These are phyloP conservation scores for Aspergillus neotritici DNA, from an alignment of 2,329 filamentous ascomycete genomes.

Conservation along the genomic window DNA sequence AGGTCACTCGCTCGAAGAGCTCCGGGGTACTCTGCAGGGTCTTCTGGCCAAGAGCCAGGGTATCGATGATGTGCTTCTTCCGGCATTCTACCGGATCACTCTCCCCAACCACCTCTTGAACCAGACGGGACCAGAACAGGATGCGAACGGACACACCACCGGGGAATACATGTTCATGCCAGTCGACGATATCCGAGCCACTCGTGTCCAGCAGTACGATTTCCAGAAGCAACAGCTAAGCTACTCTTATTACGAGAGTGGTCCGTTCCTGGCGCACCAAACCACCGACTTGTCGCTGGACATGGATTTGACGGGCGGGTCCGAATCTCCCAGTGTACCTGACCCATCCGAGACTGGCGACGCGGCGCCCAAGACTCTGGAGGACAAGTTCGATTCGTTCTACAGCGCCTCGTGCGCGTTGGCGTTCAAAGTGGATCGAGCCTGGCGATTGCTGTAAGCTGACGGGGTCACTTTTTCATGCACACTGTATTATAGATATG, in stretches of 20 bases:
- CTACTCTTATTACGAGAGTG: constrained; percentile 29
- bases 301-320: constrained; percentile 19
- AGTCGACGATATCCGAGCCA: constrained; percentile 23
- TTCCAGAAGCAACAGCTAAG: constrained; percentile 28
- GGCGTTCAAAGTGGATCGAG: constrained; percentile 31
- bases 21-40: constrained; percentile 18
- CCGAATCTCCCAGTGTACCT: background rate
- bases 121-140: background rate
- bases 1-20: constrained; percentile 12
- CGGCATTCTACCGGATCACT: constrained; percentile 26
- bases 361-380: constrained; percentile 10
- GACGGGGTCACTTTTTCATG: too few species aligned
- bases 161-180: constrained; percentile 34
- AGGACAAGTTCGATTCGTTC: constrained; percentile 30
- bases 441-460: constrained; percentile 7
- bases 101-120: constrained; percentile 23
- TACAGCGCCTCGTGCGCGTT: constrained; percentile 34
- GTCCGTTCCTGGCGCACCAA: constrained; percentile 26
- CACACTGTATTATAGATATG: too few species aligned
- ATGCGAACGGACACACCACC: constrained; percentile 12
- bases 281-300: constrained; percentile 29
- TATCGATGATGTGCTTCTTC: constrained; percentile 16
- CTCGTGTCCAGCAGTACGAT: constrained; percentile 27
- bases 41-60: constrained; percentile 15
- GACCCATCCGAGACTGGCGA: constrained; percentile 2